Conservation (phyloP, 495 filamentous ascomycete genomes). For the Staphylotrichum longicolle region DNA sequence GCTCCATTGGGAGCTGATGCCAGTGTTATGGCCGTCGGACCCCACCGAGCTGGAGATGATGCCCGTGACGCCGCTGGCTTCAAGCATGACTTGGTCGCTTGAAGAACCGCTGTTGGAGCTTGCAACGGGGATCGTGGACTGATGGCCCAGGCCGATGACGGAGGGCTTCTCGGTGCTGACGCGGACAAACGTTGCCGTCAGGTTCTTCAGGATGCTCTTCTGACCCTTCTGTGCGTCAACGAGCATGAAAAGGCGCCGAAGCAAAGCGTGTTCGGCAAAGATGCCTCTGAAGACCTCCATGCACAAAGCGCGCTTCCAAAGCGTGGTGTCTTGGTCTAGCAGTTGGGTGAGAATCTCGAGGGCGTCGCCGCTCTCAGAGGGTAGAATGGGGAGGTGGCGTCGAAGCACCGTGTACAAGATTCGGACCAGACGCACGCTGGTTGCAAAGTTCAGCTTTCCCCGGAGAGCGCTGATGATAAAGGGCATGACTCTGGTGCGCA, state of each 20-base stretch:
- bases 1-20: constrained; percentile 90
- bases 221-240: constrained; percentile 73
- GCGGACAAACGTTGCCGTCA: constrained; percentile 80
- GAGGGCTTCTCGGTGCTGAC: constrained; percentile 85
- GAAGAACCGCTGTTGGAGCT: constrained; percentile 41
- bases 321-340: constrained; percentile 75
- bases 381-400: constrained; percentile 69
- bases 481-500: constrained; percentile 80
- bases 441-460: constrained; percentile 74
- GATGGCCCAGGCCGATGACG: constrained; percentile 80
- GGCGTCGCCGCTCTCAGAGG: constrained; percentile 79
- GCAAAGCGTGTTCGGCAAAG: constrained; percentile 71
- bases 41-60: constrained; percentile 78
- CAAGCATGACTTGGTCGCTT: constrained; percentile 79
- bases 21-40: constrained; percentile 61
- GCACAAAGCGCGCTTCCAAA: constrained; percentile 84
- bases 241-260: constrained; percentile 75
- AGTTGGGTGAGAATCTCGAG: constrained; percentile 82
- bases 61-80: constrained; percentile 82
- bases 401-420: constrained; percentile 77
- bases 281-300: constrained; percentile 88
- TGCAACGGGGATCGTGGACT: constrained; percentile 71
- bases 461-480: constrained; percentile 74
- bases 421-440: constrained; percentile 75
- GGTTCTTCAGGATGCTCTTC: constrained; percentile 73